Evolutionary conservation across 2,329 filamentous ascomycete species (phyloP).

Genomic region (Ophiostoma perfectum): DNA sequence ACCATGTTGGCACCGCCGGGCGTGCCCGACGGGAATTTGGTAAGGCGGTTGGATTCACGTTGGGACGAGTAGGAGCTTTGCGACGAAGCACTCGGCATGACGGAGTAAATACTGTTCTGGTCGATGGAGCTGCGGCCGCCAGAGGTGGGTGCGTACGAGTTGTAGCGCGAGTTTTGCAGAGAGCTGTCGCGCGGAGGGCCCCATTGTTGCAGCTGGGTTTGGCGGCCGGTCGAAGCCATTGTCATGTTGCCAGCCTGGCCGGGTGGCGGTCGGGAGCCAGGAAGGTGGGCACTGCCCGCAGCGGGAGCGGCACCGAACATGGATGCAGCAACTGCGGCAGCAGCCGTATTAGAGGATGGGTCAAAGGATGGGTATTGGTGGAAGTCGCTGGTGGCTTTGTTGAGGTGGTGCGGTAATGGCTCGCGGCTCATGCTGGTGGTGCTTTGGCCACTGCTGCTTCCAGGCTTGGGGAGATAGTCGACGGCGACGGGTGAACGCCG

Average conservation of each 20-base stretch:
- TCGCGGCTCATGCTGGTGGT: slow-evolving; percentile 61
- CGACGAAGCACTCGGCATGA: slow-evolving; percentile 51
- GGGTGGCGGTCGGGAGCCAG: slow-evolving; percentile 57
- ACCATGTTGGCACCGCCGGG: slow-evolving; percentile 7
- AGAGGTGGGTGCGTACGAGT: slow-evolving; percentile 55
- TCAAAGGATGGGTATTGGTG: slow-evolving; percentile 83
- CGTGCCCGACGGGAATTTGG: slow-evolving; percentile 44
- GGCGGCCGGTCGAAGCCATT: slow-evolving; percentile 65
- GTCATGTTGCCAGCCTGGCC: slow-evolving; percentile 57
- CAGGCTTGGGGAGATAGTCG: slow-evolving; percentile 61
- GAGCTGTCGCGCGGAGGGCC: slow-evolving; percentile 53
- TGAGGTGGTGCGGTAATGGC: slow-evolving; percentile 75
- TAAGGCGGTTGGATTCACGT: slow-evolving; percentile 53
- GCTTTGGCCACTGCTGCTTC: slow-evolving; percentile 38
- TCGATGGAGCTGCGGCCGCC: slow-evolving; percentile 54
- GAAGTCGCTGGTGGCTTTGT: slow-evolving; percentile 70
- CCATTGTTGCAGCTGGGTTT: slow-evolving; percentile 75
- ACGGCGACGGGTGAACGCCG: slow-evolving; percentile 64
- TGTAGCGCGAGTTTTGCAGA: slow-evolving; percentile 54
- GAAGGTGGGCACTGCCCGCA: slow-evolving; percentile 47
- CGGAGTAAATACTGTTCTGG: slow-evolving; percentile 51
- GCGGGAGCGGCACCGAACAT: slow-evolving; percentile 35
- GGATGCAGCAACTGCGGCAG: slow-evolving; percentile 31
- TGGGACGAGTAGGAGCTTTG: slow-evolving; percentile 50
- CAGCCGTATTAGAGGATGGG: slow-evolving; percentile 36